Conservation (phyloP, 2,329 filamentous ascomycete genomes). For the Coleophoma crateriformis region DNA sequence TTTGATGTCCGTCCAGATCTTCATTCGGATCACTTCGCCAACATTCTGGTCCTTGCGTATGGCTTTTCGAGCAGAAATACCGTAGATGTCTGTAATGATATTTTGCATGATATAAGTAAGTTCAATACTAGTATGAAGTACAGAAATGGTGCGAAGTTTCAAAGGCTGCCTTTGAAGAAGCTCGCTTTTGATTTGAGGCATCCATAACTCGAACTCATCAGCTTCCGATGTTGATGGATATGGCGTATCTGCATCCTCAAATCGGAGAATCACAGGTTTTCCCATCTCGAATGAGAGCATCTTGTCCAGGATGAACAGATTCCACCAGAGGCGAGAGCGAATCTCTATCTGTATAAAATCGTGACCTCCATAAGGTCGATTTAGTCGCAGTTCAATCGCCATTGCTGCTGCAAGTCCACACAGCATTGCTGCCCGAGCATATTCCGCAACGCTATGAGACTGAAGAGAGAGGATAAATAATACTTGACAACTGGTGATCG, state of each 20-base stretch:
- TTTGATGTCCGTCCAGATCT: constrained; percentile 15
- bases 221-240: constrained; percentile 22
- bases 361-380: constrained; percentile 14
- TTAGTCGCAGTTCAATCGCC: constrained; percentile 23
- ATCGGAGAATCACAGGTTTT: constrained; percentile 18
- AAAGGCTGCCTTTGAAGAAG: constrained; percentile 7
- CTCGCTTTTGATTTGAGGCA: constrained; percentile 6
- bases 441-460: constrained; percentile 24
- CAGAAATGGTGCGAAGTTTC: constrained; percentile 22
- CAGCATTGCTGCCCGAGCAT: constrained; percentile 20
- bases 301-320: constrained; percentile 25
- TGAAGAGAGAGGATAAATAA: constrained; percentile 21
- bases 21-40: constrained; percentile 18
- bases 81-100: constrained; percentile 20
- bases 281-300: constrained; percentile 24
- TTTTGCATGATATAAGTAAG: constrained; percentile 18
- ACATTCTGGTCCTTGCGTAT: constrained; percentile 18
- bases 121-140: constrained; percentile 19
- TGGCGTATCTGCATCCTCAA: constrained; percentile 21
- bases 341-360: constrained; percentile 20
- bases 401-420: constrained; percentile 21
- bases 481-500: constrained; percentile 22
- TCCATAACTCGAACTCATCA: constrained; percentile 25
- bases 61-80: constrained; percentile 16
- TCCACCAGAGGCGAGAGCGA: constrained; percentile 25